Percentiles rank a stretch among this genome's conserved stretches.
These are phyloP conservation scores for Taiwanofungus camphoratus DNA, from an alignment of 1,284 basidiomycete species.

Conservation along the genomic window DNA sequence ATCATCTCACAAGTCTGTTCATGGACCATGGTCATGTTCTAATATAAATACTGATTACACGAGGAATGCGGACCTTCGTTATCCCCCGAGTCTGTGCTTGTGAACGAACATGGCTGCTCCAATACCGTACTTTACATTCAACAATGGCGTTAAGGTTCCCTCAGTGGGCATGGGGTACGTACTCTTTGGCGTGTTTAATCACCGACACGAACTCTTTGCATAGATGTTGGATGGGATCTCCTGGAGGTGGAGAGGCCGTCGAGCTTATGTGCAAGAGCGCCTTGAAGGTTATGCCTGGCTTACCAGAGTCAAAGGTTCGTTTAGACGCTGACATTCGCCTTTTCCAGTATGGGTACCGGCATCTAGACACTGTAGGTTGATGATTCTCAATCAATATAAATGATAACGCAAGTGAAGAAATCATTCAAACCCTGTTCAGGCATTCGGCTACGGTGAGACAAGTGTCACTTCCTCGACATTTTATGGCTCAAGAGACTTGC, in stretches of 20 bases:
- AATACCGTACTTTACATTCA: constrained; percentile 6
- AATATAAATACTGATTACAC: background rate
- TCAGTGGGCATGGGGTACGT: constrained; percentile 20
- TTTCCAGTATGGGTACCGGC: constrained; percentile 18
- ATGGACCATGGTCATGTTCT: too few relatives aligned
- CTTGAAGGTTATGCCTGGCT: constrained; percentile 12
- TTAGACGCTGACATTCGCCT: background rate
- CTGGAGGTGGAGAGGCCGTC: constrained; percentile 17
- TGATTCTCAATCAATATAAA: background rate
- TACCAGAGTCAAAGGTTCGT: background rate
- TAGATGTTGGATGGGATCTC: constrained; percentile 21
- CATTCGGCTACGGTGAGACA: constrained; percentile 17
- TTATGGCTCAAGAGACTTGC: background rate
- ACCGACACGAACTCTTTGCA: background rate
- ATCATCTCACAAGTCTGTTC: too few relatives aligned
- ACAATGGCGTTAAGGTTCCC: constrained; percentile 13
- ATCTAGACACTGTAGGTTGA: constrained; percentile 18
- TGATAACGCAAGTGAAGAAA: too few relatives aligned
- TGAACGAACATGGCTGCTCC: constrained; percentile 1
- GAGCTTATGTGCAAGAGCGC: constrained; percentile 20
- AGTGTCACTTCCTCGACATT: background rate
- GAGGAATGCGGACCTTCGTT: too few relatives aligned
- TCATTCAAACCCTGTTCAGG: constrained; percentile 14
- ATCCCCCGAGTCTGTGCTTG: too few relatives aligned
- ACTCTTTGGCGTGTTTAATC: background rate